Evolutionary conservation across 1,284 basidiomycete genomes (phyloP), one percentile per base, ranked within the genome.

Genomic region (Cutaneotrichosporon dermatis): DNA sequence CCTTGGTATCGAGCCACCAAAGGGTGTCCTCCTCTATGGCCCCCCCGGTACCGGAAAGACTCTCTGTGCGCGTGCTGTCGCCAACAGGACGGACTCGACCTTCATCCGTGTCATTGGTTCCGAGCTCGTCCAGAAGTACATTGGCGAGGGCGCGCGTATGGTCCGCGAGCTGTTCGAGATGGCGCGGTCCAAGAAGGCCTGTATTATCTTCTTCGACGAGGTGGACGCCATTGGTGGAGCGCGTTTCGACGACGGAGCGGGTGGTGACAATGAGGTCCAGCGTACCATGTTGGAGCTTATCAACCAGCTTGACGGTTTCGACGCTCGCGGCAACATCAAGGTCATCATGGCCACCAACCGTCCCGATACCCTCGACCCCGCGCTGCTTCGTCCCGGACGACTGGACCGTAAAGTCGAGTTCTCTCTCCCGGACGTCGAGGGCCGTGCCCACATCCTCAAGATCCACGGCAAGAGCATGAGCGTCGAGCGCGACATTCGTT

Each of bases 151-250:
- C 63, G 96, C 96, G 2, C 84, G 96, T 61, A 98, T 99, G 96
- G 95, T 99, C 25, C 86, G 96, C 59, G 96, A 99, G 76, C 82
- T 99, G 61, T 99, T 99, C 79, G 96, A 99, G 81, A 97, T 99
- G 92, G 96, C 96, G 42, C 85, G 96, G 61, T 89, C 89, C 68
- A 99, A 99, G 83, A 99, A 98, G 79, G 96, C 96, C 2, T 99
- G 96, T 74, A 99, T 99, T 74, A 98, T 99, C 76, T 99, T 99
- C 82, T 99, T 99, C 70, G 96, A 99, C 71, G 96, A 99, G 81
- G 87, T 79, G 6, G 76, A 77, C 60, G 94, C 95, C 41, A 92
- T 99, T 69, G 96, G 96, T 76, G 96, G 95, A 62, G 95, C 96
- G n/a, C 86, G 96, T 60, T 98, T 97, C 75, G 96, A 99, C 74